Percentiles rank a stretch among this genome's conserved stretches.
Evolutionary conservation across 164 flowering plant genomes (phyloP).

Genomic region (Kalanchoe fedtschenkoi): DNA sequence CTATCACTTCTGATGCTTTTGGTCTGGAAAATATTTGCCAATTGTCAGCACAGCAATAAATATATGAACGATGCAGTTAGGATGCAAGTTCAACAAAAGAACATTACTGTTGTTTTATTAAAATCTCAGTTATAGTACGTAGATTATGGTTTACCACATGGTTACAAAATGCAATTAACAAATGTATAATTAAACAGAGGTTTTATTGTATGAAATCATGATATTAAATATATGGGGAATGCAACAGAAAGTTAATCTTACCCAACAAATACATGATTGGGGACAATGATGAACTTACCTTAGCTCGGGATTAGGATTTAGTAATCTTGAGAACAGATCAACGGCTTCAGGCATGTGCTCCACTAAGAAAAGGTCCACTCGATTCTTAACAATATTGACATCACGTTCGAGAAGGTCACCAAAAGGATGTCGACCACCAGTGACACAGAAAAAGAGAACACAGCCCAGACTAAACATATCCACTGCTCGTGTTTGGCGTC

Average conservation of each 20-base stretch:
- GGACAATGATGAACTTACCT: conserved; percentile 16
- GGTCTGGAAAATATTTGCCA: conserved; percentile 20
- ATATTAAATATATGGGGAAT: too few relatives aligned
- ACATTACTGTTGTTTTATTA: background rate
- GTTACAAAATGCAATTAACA: too few relatives aligned
- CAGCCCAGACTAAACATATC: conserved; percentile 44
- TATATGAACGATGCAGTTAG: background rate
- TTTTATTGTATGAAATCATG: too few relatives aligned
- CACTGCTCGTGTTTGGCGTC: conserved; percentile 39
- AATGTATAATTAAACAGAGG: too few relatives aligned
- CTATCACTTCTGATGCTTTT: conserved; percentile 27
- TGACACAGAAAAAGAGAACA: conserved; percentile 35
- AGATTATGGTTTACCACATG: too few relatives aligned
- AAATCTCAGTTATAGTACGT: background rate
- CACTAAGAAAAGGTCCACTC: conserved; percentile 29
- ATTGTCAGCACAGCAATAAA: background rate
- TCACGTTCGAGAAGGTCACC: conserved; percentile 40
- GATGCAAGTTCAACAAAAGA: too few relatives aligned
- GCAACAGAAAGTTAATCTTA: background rate
- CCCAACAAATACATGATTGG: background rate
- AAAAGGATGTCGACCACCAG: conserved; percentile 42
- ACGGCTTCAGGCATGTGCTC: conserved; percentile 34
- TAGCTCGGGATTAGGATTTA: conserved; percentile 26
- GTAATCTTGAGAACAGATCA: conserved; percentile 27
- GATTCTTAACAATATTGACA: conserved; percentile 27